A percentile compares a stretch with the other conserved stretches of the same genome.
Evolutionary conservation across 257 asterid species (phyloP).

Genomic region (Capsicum pubescens): DNA sequence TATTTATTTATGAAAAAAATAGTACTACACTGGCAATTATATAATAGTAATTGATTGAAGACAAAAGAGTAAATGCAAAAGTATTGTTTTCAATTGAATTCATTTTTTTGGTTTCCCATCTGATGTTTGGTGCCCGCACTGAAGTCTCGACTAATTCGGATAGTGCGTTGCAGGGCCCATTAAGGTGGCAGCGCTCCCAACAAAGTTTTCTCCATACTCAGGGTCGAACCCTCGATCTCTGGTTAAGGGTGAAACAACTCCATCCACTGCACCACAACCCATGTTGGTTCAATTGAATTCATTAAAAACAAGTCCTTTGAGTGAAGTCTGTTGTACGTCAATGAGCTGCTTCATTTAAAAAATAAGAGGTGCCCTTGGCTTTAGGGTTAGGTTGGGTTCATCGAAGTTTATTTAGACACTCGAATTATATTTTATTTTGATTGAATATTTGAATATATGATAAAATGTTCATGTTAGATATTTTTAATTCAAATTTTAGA

Average conservation of each 20-base stretch:
- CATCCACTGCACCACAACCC: too few species aligned
- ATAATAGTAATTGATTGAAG: conserved; percentile 14
- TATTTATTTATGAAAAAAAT: not conserved
- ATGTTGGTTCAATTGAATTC: not conserved
- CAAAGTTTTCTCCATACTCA: too few species aligned
- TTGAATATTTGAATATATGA: not conserved
- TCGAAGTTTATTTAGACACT: not conserved
- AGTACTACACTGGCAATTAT: not conserved
- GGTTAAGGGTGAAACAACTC: too few species aligned
- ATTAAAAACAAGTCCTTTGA: not conserved
- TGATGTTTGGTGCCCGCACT: too few species aligned
- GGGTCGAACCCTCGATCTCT: too few species aligned
- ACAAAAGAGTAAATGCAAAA: not conserved
- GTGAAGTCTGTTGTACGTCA: not conserved
- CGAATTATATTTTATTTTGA: not conserved
- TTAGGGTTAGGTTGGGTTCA: not conserved
- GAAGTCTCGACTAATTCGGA: too few species aligned
- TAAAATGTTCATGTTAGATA: fast-evolving
- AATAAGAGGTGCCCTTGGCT: not conserved
- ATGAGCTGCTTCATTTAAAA: not conserved
- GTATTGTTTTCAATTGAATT: not conserved
- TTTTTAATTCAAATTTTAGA: not conserved
- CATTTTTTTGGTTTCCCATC: not conserved
- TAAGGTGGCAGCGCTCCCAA: too few species aligned
- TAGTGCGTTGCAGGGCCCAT: too few species aligned